Conservation (phyloP, 192 early-diverging fungal species). For the Dispira parvispora region DNA sequence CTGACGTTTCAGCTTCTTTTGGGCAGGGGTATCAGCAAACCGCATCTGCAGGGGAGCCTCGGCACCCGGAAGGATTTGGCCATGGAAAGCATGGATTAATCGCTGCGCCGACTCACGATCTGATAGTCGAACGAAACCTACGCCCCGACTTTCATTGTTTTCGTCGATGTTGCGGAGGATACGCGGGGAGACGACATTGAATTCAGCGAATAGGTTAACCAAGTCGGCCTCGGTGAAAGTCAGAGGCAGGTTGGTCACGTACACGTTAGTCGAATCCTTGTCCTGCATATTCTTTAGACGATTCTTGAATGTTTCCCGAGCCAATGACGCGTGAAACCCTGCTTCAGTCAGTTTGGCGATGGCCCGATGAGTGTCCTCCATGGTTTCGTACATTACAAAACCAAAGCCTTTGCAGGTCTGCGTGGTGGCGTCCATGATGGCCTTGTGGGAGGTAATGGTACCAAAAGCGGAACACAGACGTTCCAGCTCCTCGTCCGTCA, state of each 20-base stretch:
- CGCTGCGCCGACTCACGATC: constrained; percentile 46
- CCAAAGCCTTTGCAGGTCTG: constrained; percentile 79
- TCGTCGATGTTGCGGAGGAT: constrained; percentile 54
- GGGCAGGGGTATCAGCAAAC: constrained; percentile 61
- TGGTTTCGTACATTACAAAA: constrained; percentile 69
- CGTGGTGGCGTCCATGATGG: constrained; percentile 64
- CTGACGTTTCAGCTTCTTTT: constrained; percentile 60
- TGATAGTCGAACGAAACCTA: constrained; percentile 63
- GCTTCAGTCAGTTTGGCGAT: constrained; percentile 45
- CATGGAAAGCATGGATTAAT: constrained; percentile 52
- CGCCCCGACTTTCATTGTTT: constrained; percentile 43
- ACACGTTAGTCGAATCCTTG: constrained; percentile 60
- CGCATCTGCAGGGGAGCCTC: constrained; percentile 52
- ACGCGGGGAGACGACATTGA: constrained; percentile 46
- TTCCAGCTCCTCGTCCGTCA: constrained; percentile 48
- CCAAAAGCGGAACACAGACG: constrained; percentile 50
- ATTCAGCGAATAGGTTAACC: constrained; percentile 43
- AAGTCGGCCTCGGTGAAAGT: constrained; percentile 54
- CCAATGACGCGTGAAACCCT: constrained; percentile 61
- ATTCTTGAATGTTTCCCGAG: constrained; percentile 54
- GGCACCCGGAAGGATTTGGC: constrained; percentile 35
- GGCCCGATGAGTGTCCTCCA: constrained; percentile 41
- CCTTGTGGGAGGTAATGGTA: constrained; percentile 58
- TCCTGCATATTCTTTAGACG: constrained; percentile 55
- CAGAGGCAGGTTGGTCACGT: constrained; percentile 66